Conservation (phyloP, 805 yeast genomes). For the Candida quercuum region DNA sequence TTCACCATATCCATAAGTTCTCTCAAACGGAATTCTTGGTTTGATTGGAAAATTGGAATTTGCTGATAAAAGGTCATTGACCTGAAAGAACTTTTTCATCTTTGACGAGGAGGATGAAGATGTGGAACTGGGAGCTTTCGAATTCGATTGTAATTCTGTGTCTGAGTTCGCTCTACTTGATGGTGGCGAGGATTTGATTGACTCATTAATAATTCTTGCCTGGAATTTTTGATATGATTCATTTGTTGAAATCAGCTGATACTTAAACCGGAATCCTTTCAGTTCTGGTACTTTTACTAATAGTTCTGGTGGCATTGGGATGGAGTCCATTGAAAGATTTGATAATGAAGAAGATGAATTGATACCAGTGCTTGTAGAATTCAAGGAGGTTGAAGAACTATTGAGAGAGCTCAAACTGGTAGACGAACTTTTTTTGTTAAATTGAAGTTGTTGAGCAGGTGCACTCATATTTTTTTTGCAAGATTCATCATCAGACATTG, state of each 20-base stretch:
- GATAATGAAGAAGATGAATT: background rate
- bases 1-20: background rate
- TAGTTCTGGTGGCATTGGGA: slow-evolving; percentile 41
- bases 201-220: slow-evolving; percentile 19
- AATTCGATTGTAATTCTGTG: background rate
- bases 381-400: background rate
- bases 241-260: slow-evolving; percentile 40
- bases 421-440: background rate
- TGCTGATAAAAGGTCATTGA: background rate
- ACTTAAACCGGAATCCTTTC: slow-evolving; percentile 39
- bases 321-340: slow-evolving; percentile 18
- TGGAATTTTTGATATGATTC: slow-evolving; percentile 31
- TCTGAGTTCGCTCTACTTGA: too few species aligned
- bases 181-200: too few species aligned
- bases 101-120: background rate
- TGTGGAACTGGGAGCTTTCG: background rate
- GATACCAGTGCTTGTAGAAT: background rate
- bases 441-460: background rate
- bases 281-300: slow-evolving; percentile 39
- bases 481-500: background rate
- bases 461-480: background rate
- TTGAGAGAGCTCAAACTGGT: slow-evolving; percentile 1
- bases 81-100: background rate
- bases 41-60: background rate
- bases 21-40: slow-evolving; percentile 14